These are phyloP conservation scores for Coemansia sp. DNA, from an alignment of 192 early-diverging fungal species.

Conservation along the genomic window DNA sequence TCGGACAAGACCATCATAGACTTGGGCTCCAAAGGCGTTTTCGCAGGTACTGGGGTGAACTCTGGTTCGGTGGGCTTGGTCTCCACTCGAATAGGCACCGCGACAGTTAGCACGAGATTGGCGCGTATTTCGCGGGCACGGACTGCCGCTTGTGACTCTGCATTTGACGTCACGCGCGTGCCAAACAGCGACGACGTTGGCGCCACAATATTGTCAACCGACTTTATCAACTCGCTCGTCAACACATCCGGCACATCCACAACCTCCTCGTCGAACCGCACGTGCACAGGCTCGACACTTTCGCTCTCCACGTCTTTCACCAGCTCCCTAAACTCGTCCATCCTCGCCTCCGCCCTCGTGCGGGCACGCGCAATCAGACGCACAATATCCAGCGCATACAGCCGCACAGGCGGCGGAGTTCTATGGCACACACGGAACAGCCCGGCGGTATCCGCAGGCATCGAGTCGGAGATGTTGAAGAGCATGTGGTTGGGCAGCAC, in stretches of 20 bases:
- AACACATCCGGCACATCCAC: constrained; percentile 15
- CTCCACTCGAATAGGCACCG: constrained; percentile 14
- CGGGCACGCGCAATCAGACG: constrained; percentile 43
- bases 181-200: constrained; percentile 37
- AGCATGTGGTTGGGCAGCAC: constrained; percentile 92
- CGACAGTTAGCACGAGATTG: constrained; percentile 26
- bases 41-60: background rate
- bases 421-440: constrained; percentile 76
- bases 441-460: constrained; percentile 66
- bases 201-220: constrained; percentile 9
- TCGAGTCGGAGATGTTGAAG: constrained; percentile 63
- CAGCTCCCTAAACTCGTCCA: constrained; percentile 1
- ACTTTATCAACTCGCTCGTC: constrained; percentile 6
- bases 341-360: constrained; percentile 4
- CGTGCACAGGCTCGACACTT: constrained; percentile 25
- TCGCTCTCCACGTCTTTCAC: background rate
- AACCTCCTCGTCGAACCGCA: constrained; percentile 30
- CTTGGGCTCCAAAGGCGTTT: background rate
- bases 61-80: background rate
- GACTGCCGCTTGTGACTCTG: background rate
- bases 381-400: constrained; percentile 75
- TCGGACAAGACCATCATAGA: constrained; percentile 32
- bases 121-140: constrained; percentile 32
- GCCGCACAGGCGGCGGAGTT: constrained; percentile 78
- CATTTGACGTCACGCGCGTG: background rate